These are phyloP conservation scores for Panicum hallii DNA, from an alignment of 202 grass and related monocot genomes.

Conservation along the genomic window DNA sequence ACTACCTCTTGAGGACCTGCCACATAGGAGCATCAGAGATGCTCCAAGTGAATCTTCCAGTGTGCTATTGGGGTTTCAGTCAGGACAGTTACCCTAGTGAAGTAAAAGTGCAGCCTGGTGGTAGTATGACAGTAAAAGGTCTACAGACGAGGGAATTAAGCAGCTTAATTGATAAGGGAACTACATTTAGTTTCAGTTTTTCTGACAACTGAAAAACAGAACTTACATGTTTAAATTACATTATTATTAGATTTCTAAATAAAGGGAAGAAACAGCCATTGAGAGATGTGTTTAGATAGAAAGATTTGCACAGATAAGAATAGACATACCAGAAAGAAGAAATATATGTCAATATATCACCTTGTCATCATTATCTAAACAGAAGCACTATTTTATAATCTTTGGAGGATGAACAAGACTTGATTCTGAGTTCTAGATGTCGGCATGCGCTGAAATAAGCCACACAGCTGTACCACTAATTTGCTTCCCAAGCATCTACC, in stretches of 20 bases:
- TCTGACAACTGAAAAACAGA: constrained; percentile 7
- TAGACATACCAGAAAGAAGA: constrained; percentile 21
- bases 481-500: constrained; percentile 49
- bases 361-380: constrained; percentile 39
- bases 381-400: constrained; percentile 7
- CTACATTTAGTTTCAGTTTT: not conserved
- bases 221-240: not conserved
- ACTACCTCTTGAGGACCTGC: not conserved
- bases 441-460: constrained; percentile 54
- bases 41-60: constrained; percentile 25
- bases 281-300: constrained; percentile 14
- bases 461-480: constrained; percentile 67
- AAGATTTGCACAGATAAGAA: constrained; percentile 18
- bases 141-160: not conserved
- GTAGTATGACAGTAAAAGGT: constrained; percentile 14
- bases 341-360: constrained; percentile 19
- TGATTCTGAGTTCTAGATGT: constrained; percentile 61
- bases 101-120: not conserved
- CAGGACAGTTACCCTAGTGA: not conserved
- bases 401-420: constrained; percentile 41
- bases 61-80: not conserved
- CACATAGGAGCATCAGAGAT: not conserved
- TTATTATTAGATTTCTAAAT: not conserved
- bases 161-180: constrained; percentile 34
- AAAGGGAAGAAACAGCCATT: not conserved